Evolutionary conservation across 2,329 filamentous ascomycete species (phyloP).

Genomic region (Botryosphaeria dothidea): DNA sequence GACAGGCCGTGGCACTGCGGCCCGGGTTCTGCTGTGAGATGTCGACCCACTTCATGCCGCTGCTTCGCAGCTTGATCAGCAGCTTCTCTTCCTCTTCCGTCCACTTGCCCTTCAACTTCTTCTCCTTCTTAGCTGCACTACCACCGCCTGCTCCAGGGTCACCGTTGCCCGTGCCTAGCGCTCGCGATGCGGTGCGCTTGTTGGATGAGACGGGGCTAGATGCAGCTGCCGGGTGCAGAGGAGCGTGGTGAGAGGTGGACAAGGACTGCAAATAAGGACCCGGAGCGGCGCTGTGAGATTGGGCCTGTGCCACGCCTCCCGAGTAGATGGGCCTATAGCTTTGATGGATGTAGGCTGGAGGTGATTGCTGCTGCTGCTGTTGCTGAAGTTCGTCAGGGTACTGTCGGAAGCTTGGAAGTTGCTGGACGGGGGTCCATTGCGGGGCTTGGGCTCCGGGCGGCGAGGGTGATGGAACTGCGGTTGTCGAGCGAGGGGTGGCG

Average conservation of each 20-base stretch:
- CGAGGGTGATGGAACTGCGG: constrained; percentile 6
- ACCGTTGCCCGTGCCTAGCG: constrained; percentile 34
- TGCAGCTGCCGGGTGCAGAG: constrained; percentile 48
- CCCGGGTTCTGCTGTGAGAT: constrained; percentile 90
- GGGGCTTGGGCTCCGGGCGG: neutral
- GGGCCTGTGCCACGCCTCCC: constrained; percentile 20
- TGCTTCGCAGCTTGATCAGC: constrained; percentile 86
- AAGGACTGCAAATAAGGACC: constrained; percentile 22
- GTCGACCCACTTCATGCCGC: constrained; percentile 98
- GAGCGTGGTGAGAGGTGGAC: neutral
- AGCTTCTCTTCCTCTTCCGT: constrained; percentile 88
- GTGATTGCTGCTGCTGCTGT: constrained; percentile 30
- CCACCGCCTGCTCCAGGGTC: constrained; percentile 15
- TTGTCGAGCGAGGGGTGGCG: constrained; percentile 21
- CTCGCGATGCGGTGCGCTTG: constrained; percentile 40
- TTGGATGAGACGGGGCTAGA: constrained; percentile 24
- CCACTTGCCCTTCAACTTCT: constrained; percentile 77
- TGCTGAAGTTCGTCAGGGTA: constrained; percentile 37
- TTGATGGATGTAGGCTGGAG: constrained; percentile 27
- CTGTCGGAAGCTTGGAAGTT: neutral
- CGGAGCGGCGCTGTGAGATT: constrained; percentile 20
- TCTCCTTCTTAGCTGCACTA: constrained; percentile 36
- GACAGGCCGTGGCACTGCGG: constrained; percentile 89
- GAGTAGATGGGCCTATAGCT: constrained; percentile 39
- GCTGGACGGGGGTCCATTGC: constrained; percentile 7